Evolutionary conservation across 768 basidiomycete genomes (phyloP), one percentile per base, ranked within the genome.

Genomic region (Amanita pallidorosea): DNA sequence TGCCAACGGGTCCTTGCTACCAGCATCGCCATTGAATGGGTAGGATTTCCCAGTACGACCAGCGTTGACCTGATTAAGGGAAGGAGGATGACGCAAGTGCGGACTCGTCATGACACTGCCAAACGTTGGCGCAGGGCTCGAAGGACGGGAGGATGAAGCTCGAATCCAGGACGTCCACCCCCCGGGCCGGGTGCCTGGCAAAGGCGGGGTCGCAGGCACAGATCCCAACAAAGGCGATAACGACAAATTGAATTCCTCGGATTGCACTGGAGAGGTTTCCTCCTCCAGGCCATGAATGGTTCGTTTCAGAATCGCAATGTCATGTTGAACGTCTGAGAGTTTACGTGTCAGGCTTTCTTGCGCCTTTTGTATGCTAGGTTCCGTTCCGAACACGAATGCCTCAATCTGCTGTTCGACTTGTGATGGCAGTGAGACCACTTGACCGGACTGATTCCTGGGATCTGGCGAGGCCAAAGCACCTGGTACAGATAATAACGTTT

Each of bases 321-420:
- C 88, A 54, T 89, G 84, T 54, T 85, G 71, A 17, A 88, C 72
- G 57, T 89, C 83, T 18, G 76, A 81, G 52, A 88, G 62, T 62
- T 88, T 90, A 37, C 67, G 67, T 45, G 60, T 58, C 55, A 89
- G 81, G 33, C 58, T 68, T 20, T 69, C 69, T 46, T 63, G 56
- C 0, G 80, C 76, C 40, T 70, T 76, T 38, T 64, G 54, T 23
- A 83, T 72, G 1, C 63, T 60, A 17, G 66, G 58, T 33, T 81
- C 77, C 0, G 71, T 69, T 0, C 83, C 82, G 29, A 73, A 67
- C 0, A 81, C 64, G 53, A 86, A 88, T 0, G 68, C 71, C 15
- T 64, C 52, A n/a, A 84, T 74, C 52, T 81, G 76, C 2, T 49
- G 53, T 54, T 77, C 73, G 7, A 81, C 60, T 31, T 75, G 73